Evolutionary conservation across 257 asterid species (phyloP).

Genomic region (Solanum gandarillasii): DNA sequence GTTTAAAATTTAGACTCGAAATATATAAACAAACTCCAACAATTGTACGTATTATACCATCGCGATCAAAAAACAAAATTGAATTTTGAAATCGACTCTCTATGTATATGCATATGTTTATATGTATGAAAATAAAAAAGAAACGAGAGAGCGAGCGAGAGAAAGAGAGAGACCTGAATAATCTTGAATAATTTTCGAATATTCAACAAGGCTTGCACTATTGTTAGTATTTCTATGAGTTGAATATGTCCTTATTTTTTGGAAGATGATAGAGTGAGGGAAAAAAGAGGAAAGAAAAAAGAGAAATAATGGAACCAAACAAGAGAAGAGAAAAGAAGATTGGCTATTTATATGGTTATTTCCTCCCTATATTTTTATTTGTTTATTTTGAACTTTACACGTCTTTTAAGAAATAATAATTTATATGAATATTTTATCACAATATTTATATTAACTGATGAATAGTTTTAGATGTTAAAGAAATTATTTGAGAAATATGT

Average conservation of each 20-base stretch:
- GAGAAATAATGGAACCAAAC: neutral
- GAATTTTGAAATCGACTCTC: neutral
- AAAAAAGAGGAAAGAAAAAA: neutral
- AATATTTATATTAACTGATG: neutral
- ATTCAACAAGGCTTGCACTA: neutral
- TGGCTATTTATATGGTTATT: neutral
- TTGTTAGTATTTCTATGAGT: neutral
- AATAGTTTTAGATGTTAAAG: neutral
- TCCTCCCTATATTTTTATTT: neutral
- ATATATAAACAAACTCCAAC: neutral
- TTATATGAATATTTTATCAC: neutral
- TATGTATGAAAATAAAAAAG: neutral
- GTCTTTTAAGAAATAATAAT: neutral
- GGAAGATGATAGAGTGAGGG: neutral
- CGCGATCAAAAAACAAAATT: neutral
- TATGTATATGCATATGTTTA: neutral
- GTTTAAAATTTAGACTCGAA: fast-evolving
- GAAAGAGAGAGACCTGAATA: neutral
- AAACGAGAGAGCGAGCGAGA: neutral
- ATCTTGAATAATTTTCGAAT: neutral
- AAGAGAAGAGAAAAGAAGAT: neutral
- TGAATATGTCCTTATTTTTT: neutral
- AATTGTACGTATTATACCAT: neutral
- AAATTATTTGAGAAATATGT: too few relatives aligned
- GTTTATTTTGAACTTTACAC: neutral